These are phyloP conservation scores for Collybiopsis luxurians DNA, from an alignment of 768 basidiomycete species.

Conservation along the genomic window DNA sequence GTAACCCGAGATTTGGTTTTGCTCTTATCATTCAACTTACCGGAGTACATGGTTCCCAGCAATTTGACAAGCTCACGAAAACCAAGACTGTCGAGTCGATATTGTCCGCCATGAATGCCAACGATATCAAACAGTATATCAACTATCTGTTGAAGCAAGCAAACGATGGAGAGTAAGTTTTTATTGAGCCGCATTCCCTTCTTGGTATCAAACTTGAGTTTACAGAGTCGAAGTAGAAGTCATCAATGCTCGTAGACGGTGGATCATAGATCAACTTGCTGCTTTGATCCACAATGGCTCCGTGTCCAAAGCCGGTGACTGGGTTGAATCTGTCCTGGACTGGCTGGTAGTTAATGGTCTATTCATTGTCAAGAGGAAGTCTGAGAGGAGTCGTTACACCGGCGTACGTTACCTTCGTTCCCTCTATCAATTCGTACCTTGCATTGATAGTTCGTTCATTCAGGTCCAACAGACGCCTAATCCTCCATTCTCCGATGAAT, in stretches of 20 bases:
- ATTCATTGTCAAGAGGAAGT: conserved; percentile 72
- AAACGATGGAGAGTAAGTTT: conserved; percentile 45
- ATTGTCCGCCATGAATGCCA: conserved; percentile 65
- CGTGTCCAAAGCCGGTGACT: conserved; percentile 77
- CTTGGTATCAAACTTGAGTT: not conserved
- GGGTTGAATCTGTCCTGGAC: conserved; percentile 72
- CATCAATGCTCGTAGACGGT: conserved; percentile 59
- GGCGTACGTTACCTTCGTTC: conserved; percentile 49
- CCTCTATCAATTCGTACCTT: not conserved
- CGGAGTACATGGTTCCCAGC: conserved; percentile 75
- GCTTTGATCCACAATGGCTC: conserved; percentile 75
- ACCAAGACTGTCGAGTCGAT: conserved; percentile 92
- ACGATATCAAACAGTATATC: conserved; percentile 79
- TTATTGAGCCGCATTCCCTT: conserved; percentile 15
- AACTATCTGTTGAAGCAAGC: conserved; percentile 64
- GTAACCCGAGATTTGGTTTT: conserved; percentile 78
- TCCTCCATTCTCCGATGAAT: conserved; percentile 70
- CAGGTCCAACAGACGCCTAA: conserved; percentile 63
- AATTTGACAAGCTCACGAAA: conserved; percentile 90
- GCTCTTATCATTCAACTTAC: conserved; percentile 83
- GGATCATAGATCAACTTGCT: conserved; percentile 86
- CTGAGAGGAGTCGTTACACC: conserved; percentile 55
- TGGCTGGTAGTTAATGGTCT: conserved; percentile 84
- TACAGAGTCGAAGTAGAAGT: conserved; percentile 40
- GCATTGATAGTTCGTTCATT: not conserved